These are phyloP conservation scores for Ramalina intermedia DNA, from an alignment of 495 filamentous ascomycete species.

Conservation along the genomic window DNA sequence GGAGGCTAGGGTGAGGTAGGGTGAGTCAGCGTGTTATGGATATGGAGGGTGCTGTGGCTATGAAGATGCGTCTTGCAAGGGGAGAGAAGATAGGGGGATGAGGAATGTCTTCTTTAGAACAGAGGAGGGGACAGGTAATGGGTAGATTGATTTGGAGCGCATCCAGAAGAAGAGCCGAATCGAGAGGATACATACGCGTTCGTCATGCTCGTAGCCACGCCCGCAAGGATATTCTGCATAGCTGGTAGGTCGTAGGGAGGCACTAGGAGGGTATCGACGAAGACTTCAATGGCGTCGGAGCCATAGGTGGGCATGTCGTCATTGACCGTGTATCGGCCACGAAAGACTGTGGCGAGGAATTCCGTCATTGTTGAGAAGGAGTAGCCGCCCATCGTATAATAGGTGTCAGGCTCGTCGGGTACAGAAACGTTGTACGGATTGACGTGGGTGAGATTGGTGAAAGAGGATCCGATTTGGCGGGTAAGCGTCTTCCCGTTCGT, in stretches of 20 bases:
- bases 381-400: neutral
- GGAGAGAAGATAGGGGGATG: no score
- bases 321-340: neutral
- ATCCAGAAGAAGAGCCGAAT: no score
- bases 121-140: neutral
- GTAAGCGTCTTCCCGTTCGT: no score
- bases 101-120: no score
- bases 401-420: neutral
- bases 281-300: neutral
- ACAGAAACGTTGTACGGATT: no score
- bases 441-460: no score
- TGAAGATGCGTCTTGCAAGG: no score
- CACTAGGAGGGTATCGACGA: neutral
- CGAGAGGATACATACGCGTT: neutral
- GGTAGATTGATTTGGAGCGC: neutral
- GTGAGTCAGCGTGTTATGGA: no score
- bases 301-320: neutral
- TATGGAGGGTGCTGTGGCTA: no score
- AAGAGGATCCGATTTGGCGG: no score
- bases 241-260: neutral
- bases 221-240: neutral
- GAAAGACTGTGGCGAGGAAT: neutral
- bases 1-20: neutral
- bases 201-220: neutral
- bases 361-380: neutral